Evolutionary conservation across 495 filamentous ascomycete species (phyloP).

Genomic region (Xylaria scruposa): DNA sequence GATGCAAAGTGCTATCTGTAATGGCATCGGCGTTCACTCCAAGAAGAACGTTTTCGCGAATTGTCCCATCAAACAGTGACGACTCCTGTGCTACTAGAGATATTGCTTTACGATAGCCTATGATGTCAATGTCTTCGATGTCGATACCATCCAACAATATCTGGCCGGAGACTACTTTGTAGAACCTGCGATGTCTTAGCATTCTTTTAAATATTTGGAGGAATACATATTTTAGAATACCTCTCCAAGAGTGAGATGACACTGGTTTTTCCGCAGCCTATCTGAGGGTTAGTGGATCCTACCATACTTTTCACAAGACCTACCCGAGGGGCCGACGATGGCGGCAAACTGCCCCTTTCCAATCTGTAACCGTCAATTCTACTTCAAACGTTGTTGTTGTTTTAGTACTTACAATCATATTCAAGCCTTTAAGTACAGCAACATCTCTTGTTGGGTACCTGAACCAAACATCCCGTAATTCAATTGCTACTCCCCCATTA

Average conservation of each 20-base stretch:
- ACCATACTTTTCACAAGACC: slow-evolving; percentile 11
- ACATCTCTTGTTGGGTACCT: slow-evolving; percentile 62
- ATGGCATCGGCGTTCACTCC: slow-evolving; percentile 52
- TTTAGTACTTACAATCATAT: slow-evolving; percentile 48
- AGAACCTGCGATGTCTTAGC: slow-evolving; percentile 55
- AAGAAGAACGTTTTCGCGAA: slow-evolving; percentile 66
- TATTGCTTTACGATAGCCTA: slow-evolving; percentile 62
- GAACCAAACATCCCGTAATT: slow-evolving; percentile 65
- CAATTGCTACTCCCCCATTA: slow-evolving; percentile 59
- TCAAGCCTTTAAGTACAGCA: slow-evolving; percentile 57
- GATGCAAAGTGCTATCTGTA: slow-evolving; percentile 51
- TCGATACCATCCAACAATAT: slow-evolving; percentile 59
- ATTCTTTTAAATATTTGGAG: neutral
- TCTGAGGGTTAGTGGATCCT: slow-evolving; percentile 40
- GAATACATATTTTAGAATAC: slow-evolving; percentile 25
- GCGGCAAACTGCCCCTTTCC: slow-evolving; percentile 71
- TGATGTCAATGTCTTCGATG: slow-evolving; percentile 50
- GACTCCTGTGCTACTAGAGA: slow-evolving; percentile 67
- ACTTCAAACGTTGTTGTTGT: slow-evolving; percentile 9
- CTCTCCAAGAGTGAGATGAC: slow-evolving; percentile 69
- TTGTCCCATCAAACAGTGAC: slow-evolving; percentile 65
- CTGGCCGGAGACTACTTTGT: slow-evolving; percentile 54
- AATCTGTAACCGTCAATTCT: slow-evolving; percentile 47
- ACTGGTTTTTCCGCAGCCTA: slow-evolving; percentile 77
- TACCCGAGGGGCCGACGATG: slow-evolving; percentile 64